Evolutionary conservation across 768 basidiomycete species (phyloP).

Genomic region (Coprinopsis sp.): DNA sequence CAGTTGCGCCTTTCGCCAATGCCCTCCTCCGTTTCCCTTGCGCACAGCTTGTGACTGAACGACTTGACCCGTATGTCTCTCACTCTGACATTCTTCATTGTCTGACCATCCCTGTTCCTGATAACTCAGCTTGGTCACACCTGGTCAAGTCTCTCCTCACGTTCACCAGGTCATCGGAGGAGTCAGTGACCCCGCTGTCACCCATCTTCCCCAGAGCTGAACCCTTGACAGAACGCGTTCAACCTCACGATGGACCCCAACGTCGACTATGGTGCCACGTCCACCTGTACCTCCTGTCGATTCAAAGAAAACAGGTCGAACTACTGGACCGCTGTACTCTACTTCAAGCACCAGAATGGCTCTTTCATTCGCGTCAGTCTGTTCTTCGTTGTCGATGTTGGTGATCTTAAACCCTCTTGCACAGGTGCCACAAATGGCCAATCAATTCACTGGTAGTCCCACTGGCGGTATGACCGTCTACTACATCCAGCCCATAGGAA

Average conservation of each 20-base stretch:
- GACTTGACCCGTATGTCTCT: conserved; percentile 5
- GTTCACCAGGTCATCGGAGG: conserved; percentile 9
- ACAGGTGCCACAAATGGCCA: conserved; percentile 9
- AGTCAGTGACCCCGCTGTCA: neutral
- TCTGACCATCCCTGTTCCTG: neutral
- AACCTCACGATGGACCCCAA: conserved; percentile 8
- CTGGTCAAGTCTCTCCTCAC: conserved; percentile 8
- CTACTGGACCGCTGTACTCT: conserved; percentile 8
- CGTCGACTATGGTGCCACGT: neutral
- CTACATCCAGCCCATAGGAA: conserved; percentile 7
- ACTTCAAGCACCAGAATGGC: conserved; percentile 3
- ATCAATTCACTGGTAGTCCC: conserved; percentile 5
- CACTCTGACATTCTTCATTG: neutral
- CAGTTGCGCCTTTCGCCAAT: conserved; percentile 5
- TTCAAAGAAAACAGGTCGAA: conserved; percentile 10
- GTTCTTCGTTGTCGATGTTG: neutral
- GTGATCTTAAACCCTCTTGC: neutral
- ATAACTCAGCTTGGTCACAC: conserved; percentile 8
- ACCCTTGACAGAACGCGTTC: neutral
- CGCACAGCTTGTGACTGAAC: conserved; percentile 7
- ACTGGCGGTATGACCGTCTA: conserved; percentile 10
- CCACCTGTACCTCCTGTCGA: conserved; percentile 3
- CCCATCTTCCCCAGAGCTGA: neutral
- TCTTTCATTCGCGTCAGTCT: neutral
- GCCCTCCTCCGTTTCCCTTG: conserved; percentile 4